Conservation (phyloP, 306 rosid genomes). For the Cucumis hystrix region DNA sequence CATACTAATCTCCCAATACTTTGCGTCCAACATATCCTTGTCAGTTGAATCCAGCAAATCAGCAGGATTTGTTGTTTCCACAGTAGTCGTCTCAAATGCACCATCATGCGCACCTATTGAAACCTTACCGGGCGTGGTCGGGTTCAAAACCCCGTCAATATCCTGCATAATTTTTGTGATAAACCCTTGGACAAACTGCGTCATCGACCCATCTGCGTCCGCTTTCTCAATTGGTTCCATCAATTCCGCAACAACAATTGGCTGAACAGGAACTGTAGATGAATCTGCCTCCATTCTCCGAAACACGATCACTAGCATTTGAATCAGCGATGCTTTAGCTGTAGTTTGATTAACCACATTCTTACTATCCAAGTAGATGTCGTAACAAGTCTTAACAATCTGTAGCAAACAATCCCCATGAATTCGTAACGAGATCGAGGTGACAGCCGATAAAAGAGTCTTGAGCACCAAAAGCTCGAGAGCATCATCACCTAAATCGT, state of each 20-base stretch:
- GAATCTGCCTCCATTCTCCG: slow-evolving; percentile 99
- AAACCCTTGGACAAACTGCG: slow-evolving; percentile 91
- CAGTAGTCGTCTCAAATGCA: slow-evolving; percentile 87
- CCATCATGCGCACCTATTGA: slow-evolving; percentile 76
- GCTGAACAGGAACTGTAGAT: slow-evolving; percentile 85
- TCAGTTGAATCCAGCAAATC: slow-evolving; percentile 96
- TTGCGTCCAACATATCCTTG: slow-evolving; percentile 98
- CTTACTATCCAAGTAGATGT: slow-evolving; percentile 73
- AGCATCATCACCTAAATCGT: slow-evolving; percentile 71
- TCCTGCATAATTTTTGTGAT: slow-evolving; percentile 93
- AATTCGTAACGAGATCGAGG: slow-evolving; percentile 79
- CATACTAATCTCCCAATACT: slow-evolving; percentile 99
- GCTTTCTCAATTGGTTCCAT: slow-evolving; percentile 80
- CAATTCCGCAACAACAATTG: slow-evolving; percentile 89
- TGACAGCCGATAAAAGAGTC: slow-evolving; percentile 82
- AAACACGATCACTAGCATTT: slow-evolving; percentile 94
- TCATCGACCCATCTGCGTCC: slow-evolving; percentile 56
- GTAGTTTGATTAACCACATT: slow-evolving; percentile 89
- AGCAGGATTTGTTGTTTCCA: slow-evolving; percentile 88
- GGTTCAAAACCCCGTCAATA: slow-evolving; percentile 89
- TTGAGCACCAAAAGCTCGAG: slow-evolving; percentile 72
- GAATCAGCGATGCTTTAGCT: slow-evolving; percentile 92
- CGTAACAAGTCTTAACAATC: slow-evolving; percentile 89
- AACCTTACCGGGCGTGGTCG: slow-evolving; percentile 44
- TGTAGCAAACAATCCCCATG: slow-evolving; percentile 90